Evolutionary conservation across 192 early-diverging fungal genomes (phyloP), one percentile per base, ranked within the genome.

Genomic region (Coemansia sp.): DNA sequence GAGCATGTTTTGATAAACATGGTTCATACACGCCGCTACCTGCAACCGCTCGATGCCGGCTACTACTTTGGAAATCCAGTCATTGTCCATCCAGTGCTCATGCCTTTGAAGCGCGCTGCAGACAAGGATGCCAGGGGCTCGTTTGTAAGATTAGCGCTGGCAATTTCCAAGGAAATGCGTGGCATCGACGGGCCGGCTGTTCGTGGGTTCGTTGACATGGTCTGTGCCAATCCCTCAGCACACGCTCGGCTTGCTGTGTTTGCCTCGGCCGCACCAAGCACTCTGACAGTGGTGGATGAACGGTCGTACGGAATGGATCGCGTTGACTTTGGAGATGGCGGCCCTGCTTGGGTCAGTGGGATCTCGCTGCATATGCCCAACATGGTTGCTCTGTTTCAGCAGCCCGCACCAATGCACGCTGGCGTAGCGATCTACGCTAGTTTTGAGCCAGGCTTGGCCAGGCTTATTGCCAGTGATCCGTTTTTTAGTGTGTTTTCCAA

Each of bases 271-370:
- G 36, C 54, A 1, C 22, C 62, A 22, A 61, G 49, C 5, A 22
- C 48, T 20, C 29, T 80, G 38, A 55, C 64, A 3, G 57, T 72
- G 25, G 64, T 73, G 17, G 71, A 80, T 42, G 71, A 80, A 49
- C 57, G 68, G 20, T 29, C 58, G 28, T 80, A 73, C 60, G 32
- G 56, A 28, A 67, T 52, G 10, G 8, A 14, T 29, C 38, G 62
- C 10, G 69, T 69, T 0, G 77, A 80, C 52, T 80, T 80, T 75
- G 77, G 77, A 33, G 20, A 58, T 25, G 77, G 77, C 16, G 54
- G 64, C 7, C 77, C 77, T 3, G 32, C 66, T 7, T 75, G 72
- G 72, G 58, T 80, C 48, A 73, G 76, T 22, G 76, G 70, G 0
- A 68, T 70, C 18, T 56, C 63, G 18, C 29, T 56, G 38, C 67